phyloP scores from a whole-genome alignment of 768 basidiomycete genomes.

The Leucosporidium scottii region DNA sequence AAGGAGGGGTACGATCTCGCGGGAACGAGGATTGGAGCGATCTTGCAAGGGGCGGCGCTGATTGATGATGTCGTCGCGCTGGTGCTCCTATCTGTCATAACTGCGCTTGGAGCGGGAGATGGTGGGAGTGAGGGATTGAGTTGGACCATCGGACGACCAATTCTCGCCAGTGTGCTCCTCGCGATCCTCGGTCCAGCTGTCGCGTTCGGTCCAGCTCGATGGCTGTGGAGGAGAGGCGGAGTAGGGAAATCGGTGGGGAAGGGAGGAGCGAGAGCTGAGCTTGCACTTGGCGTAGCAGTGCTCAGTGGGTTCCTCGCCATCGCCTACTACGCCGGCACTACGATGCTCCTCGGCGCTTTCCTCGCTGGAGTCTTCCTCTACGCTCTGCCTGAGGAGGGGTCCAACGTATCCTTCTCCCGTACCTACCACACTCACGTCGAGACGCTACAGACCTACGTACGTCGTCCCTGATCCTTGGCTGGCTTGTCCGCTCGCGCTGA shows the following conservation, averaged over 20 bases:
- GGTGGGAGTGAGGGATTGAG: conserved; percentile 1
- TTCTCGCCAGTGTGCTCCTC: conserved; percentile 54
- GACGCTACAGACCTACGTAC: conserved; percentile 42
- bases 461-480: neutral
- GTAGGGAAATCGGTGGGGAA: neutral
- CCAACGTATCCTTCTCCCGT: conserved; percentile 22
- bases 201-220: conserved; percentile 39
- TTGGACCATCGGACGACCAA: conserved; percentile 50
- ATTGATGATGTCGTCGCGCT: conserved; percentile 61
- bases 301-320: conserved; percentile 25
- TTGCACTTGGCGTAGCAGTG: conserved; percentile 11
- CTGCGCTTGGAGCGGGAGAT: conserved; percentile 20
- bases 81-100: conserved; percentile 54
- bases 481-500: neutral
- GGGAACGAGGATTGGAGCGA: conserved; percentile 52
- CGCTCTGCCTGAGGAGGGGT: conserved; percentile 36
- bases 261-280: neutral
- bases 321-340: conserved; percentile 52
- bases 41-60: conserved; percentile 57
- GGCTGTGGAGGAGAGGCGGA: conserved; percentile 24
- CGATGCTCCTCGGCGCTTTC: conserved; percentile 59
- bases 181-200: conserved; percentile 45
- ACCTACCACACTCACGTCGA: conserved; percentile 44
- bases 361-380: conserved; percentile 52
- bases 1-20: conserved; percentile 41